phyloP scores from a whole-genome alignment of 176 grass and related monocot species.

The Oryza meridionalis region DNA sequence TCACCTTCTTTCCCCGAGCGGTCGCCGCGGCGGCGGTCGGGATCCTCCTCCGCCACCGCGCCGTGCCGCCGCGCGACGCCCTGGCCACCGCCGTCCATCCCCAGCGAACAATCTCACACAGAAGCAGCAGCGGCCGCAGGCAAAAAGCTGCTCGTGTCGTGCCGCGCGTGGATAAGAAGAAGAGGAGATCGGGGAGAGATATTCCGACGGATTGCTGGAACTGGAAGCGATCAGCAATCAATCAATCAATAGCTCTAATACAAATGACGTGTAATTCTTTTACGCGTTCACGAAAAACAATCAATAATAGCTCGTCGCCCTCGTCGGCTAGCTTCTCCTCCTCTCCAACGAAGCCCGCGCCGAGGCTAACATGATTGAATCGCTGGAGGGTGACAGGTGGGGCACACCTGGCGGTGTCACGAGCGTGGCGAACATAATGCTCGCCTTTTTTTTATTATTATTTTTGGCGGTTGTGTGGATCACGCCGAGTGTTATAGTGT shows the following conservation, averaged over 20 bases:
- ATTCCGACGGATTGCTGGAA: neutral
- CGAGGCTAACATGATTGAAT: slow-evolving; percentile 10
- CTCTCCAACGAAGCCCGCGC: neutral
- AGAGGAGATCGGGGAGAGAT: neutral
- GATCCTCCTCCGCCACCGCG: slow-evolving; percentile 59
- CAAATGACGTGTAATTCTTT: too few species aligned
- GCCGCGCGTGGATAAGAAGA: neutral
- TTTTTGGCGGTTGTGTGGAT: neutral
- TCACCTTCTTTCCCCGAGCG: neutral
- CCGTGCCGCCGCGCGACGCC: slow-evolving; percentile 24
- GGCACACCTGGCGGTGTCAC: neutral
- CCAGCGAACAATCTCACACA: too few species aligned
- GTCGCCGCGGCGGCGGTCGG: neutral
- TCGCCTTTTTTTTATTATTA: too few species aligned
- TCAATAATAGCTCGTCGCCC: too few species aligned
- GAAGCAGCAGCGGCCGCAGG: too few species aligned
- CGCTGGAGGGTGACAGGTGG: neutral
- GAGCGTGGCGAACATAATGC: neutral
- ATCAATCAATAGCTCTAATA: neutral
- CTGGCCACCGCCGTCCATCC: slow-evolving; percentile 37
- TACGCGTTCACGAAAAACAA: too few species aligned
- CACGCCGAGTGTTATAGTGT: neutral
- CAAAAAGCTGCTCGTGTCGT: too few species aligned
- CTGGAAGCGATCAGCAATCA: neutral
- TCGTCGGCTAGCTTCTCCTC: neutral